These are phyloP conservation scores for Suhomyces ambrosiae DNA, from an alignment of 1,139 yeast genomes.

Conservation along the genomic window DNA sequence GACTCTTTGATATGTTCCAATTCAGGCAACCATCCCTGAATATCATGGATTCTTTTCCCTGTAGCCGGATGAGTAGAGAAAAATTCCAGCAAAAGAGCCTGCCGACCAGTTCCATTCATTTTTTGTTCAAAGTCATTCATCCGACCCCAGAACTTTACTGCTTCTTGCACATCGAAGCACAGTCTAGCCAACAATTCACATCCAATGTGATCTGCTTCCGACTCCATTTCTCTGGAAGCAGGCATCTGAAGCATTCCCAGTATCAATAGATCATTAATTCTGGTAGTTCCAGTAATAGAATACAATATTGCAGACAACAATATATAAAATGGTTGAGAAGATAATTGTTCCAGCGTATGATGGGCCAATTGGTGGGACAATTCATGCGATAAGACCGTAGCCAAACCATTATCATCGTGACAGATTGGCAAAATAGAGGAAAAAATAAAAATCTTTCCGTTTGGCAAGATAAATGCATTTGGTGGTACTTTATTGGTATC, in stretches of 20 bases:
- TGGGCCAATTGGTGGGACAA: conserved; percentile 92
- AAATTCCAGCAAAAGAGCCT: conserved; percentile 49
- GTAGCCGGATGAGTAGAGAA: conserved; percentile 93
- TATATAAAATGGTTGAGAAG: conserved; percentile 58
- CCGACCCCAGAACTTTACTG: conserved; percentile 78
- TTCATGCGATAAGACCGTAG: conserved; percentile 92
- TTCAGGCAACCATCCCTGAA: conserved; percentile 71
- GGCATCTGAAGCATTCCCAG: conserved; percentile 72
- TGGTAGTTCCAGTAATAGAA: conserved; percentile 33
- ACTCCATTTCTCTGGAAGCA: conserved; percentile 88
- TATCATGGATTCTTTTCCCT: conserved; percentile 65
- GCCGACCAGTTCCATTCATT: conserved; percentile 29
- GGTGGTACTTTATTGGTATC: conserved; percentile 70
- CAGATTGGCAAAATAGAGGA: conserved; percentile 79
- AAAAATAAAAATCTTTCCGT: conserved; percentile 92
- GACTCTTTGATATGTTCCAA: conserved; percentile 51
- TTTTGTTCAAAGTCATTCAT: conserved; percentile 64
- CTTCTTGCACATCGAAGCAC: conserved; percentile 76
- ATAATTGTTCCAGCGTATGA: conserved; percentile 81
- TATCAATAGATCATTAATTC: conserved; percentile 56
- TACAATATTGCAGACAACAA: conserved; percentile 49
- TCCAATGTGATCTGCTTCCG: conserved; percentile 95
- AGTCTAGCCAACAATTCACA: conserved; percentile 88
- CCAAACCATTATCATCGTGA: conserved; percentile 82
- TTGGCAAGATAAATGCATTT: conserved; percentile 93